Base-by-base conservation (phyloP, 78 protist species). In the Dictyostelium capitatum region DNA sequence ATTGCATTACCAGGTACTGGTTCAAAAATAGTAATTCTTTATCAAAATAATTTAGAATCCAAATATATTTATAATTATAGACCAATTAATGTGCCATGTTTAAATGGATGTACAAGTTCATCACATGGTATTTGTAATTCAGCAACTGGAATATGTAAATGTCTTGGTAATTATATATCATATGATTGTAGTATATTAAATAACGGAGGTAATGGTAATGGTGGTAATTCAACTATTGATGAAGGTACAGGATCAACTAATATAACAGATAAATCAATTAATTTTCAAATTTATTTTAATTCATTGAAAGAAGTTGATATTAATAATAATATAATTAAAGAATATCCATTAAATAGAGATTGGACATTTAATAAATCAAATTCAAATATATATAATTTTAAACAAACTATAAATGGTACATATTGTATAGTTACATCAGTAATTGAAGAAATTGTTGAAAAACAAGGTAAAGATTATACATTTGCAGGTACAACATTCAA, bases 281-380 rank as follows among this genome's bases (percentile, higher is more conserved):
- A 67, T 28, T 67, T 67, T 67, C 75, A 67, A 67, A 67, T 67
- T 67, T 67, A 67, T 67, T 32, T 67, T 67, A 32, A 17, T 30
- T 67, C 75, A 67, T 67, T 67, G 30, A 67, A 67, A 32, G 75
- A 67, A 67, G 30, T 67, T 32, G 75, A 67, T 32, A 4, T 15
- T 67, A 67, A 67, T 67, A 67, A 67, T 67, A 32, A 67, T 11
- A 10, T 67, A 14, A 9, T 67, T 0, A 25, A 67, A 15, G 47
- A 67, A 17, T 67, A 32, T 67, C 41, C 48, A 32, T 32, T 67
- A 32, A 15, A 15, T 14, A 67, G 30, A 20, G 30, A 67, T 32
- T 67, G 75, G 75, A 30, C 75, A 32, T 15, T 32, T 6, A 67
- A 67, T 32, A 32, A 67, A 28, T 11, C 75, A 6, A 23, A 30